Conservation (phyloP, 495 filamentous ascomycete genomes). For the Penicillium bialowiezense region DNA sequence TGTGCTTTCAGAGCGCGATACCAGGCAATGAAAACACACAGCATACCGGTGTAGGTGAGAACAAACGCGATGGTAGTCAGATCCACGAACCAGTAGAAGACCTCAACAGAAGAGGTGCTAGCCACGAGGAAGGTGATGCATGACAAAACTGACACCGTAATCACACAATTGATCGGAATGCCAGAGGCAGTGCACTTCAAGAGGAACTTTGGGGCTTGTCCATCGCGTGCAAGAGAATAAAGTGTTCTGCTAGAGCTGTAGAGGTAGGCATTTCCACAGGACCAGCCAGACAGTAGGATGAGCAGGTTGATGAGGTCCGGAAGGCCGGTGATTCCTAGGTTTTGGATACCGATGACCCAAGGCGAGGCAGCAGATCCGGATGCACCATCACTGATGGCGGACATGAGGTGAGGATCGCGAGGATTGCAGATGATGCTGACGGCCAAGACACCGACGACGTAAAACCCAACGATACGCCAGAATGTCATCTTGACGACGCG, state of each 20-base stretch:
- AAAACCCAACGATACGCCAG: constrained; percentile 82
- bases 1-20: constrained; percentile 54
- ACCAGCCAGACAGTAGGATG: constrained; percentile 64
- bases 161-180: constrained; percentile 61
- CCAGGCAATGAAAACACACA: constrained; percentile 54
- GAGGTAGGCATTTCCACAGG: constrained; percentile 71
- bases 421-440: constrained; percentile 50
- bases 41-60: constrained; percentile 56
- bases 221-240: constrained; percentile 67
- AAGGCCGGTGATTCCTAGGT: constrained; percentile 59
- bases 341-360: constrained; percentile 56
- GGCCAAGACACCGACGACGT: constrained; percentile 53
- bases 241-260: constrained; percentile 73
- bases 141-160: constrained; percentile 50
- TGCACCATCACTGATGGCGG: constrained; percentile 39
- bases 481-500: constrained; percentile 76
- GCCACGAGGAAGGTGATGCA: constrained; percentile 64
- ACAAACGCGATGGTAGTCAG: constrained; percentile 50
- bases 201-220: constrained; percentile 58
- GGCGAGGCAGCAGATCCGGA: constrained; percentile 48
- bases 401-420: constrained; percentile 53
- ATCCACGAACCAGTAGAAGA: constrained; percentile 59
- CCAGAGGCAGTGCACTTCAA: constrained; percentile 38
- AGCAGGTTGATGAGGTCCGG: constrained; percentile 73
- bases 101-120: constrained; percentile 47